A percentile compares a stretch with the other conserved stretches of the same genome.
Conservation (phyloP, 352 stramenopile genomes). For the Phytophthora kernoviae region DNA sequence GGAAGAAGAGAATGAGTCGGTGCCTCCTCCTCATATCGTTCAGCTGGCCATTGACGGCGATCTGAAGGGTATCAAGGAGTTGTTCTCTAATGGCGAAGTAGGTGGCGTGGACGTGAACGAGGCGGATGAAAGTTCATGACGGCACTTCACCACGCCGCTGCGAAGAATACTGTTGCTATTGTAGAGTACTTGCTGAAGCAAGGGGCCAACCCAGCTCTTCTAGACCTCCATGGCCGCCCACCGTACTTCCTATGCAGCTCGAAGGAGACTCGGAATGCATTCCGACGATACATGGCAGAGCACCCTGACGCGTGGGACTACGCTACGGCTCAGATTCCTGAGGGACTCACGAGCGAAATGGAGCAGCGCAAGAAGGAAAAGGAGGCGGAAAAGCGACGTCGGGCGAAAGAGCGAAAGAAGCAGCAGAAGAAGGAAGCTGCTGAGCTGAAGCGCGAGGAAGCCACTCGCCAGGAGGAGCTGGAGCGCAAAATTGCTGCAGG, state of each 20-base stretch:
- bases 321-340: constrained; percentile 67
- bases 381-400: constrained; percentile 87
- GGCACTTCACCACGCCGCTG: constrained; percentile 72
- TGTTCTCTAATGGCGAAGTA: constrained; percentile 34
- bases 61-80: constrained; percentile 38
- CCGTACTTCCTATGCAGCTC: constrained; percentile 90
- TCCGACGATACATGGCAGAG: constrained; percentile 86
- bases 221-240: constrained; percentile 81
- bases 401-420: constrained; percentile 92
- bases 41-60: constrained; percentile 45
- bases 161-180: constrained; percentile 48
- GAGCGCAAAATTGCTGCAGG: constrained; percentile 81
- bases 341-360: constrained; percentile 77
- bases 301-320: constrained; percentile 88
- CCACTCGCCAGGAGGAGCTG: constrained; percentile 53
- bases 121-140: constrained; percentile 72
- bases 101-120: constrained; percentile 51
- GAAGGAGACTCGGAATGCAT: constrained; percentile 92
- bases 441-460: constrained; percentile 76
- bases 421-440: constrained; percentile 81
- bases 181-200: constrained; percentile 80
- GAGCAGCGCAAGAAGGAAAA: constrained; percentile 87
- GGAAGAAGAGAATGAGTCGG: constrained; percentile 24
- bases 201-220: constrained; percentile 81
- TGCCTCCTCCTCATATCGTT: constrained; percentile 39